phyloP scores from a whole-genome alignment of 2,329 filamentous ascomycete genomes.

The Huntiella abstrusa region DNA sequence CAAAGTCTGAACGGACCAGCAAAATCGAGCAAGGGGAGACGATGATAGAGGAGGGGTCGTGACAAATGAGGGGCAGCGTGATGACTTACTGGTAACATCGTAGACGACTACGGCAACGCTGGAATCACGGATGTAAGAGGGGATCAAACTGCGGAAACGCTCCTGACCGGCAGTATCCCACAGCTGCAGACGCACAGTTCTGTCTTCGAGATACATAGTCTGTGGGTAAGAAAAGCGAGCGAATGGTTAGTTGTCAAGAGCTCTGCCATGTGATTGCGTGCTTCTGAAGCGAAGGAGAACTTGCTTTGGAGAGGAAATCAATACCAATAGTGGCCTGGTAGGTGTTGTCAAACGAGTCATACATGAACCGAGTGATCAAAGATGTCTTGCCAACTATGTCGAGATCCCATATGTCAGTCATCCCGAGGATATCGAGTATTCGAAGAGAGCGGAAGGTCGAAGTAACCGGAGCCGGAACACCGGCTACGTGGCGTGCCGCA shows the following conservation, averaged over 20 bases:
- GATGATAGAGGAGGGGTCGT: neutral
- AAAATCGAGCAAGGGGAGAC: neutral
- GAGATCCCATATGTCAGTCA: neutral
- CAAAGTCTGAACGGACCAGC: neutral
- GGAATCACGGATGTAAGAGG: constrained; percentile 95
- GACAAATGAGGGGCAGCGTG: neutral
- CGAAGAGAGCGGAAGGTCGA: no score
- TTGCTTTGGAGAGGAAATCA: constrained; percentile 94
- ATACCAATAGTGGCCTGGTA: constrained; percentile 99
- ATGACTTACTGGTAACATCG: constrained; percentile 65
- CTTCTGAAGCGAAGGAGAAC: constrained; percentile 7
- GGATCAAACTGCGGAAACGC: constrained; percentile 89
- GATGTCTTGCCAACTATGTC: constrained; percentile 86
- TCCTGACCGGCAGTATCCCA: constrained; percentile 99
- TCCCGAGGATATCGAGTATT: no score
- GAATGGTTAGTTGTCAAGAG: constrained; percentile 1
- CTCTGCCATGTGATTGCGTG: neutral
- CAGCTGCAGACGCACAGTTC: constrained; percentile 88
- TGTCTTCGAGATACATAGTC: constrained; percentile 99
- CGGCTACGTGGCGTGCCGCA: neutral
- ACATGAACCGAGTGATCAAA: constrained; percentile 98
- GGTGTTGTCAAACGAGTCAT: constrained; percentile 99
- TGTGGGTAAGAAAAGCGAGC: constrained; percentile 17
- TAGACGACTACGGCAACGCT: constrained; percentile 97
- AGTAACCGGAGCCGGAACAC: neutral